Conservation (phyloP, 106 monocot species). For the Dendrobium officinale region DNA sequence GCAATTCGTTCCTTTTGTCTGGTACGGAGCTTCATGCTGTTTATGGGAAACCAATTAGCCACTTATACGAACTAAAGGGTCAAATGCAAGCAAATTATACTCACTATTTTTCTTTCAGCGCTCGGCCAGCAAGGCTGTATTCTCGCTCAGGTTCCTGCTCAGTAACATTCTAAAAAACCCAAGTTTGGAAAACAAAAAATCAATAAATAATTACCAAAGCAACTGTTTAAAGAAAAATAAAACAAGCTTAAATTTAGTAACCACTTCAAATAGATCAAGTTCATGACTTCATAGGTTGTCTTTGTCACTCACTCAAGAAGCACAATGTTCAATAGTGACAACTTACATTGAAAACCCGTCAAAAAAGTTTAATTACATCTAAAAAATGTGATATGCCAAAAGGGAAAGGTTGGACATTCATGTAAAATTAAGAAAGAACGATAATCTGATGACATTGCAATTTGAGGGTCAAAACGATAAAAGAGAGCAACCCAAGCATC, state of each 20-base stretch:
- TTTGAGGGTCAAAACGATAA: background rate
- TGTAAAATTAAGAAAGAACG: background rate
- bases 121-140: slow-evolving; percentile 83
- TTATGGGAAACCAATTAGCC: slow-evolving; percentile 11
- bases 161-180: slow-evolving; percentile 51
- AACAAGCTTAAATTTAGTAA: background rate
- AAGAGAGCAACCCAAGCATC: background rate
- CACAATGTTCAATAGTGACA: background rate
- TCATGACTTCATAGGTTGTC: background rate
- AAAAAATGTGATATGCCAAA: background rate
- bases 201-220: background rate
- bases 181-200: slow-evolving; percentile 8
- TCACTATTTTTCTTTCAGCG: slow-evolving; percentile 89
- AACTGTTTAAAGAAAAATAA: background rate
- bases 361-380: background rate
- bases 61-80: slow-evolving; percentile 7
- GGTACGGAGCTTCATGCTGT: slow-evolving; percentile 79
- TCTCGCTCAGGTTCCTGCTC: slow-evolving; percentile 64
- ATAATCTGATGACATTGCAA: background rate
- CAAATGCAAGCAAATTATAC: slow-evolving; percentile 8
- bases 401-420: background rate
- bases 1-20: slow-evolving; percentile 86
- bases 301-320: background rate
- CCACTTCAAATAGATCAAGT: background rate
- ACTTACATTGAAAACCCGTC: background rate